phyloP scores from a whole-genome alignment of 164 flowering plant species.

The Magnolia changhungtana region DNA sequence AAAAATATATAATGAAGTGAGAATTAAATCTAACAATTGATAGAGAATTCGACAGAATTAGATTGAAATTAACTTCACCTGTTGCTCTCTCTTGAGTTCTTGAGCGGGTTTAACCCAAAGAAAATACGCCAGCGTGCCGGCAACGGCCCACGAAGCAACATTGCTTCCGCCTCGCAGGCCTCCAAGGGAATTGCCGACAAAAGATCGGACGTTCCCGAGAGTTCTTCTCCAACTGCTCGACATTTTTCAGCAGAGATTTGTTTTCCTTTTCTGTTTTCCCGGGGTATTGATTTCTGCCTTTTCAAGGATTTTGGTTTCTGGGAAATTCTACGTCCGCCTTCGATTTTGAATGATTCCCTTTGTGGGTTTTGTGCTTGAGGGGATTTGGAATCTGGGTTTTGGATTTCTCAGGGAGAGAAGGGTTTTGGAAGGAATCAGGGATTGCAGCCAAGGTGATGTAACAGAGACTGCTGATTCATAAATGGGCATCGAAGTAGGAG shows the following conservation, averaged over 20 bases:
- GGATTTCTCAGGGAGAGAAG: no score
- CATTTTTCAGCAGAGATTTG: slow-evolving; percentile 22
- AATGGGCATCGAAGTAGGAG: no score
- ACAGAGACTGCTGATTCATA: no score
- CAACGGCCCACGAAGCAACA: slow-evolving; percentile 90
- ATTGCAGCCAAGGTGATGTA: no score
- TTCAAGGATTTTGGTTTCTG: no score
- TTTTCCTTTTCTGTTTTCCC: no score
- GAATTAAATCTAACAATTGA: not conserved
- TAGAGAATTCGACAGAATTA: not conserved
- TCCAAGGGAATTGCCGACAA: slow-evolving; percentile 69
- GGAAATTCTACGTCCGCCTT: no score
- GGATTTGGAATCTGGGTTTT: no score
- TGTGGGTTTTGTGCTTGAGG: no score
- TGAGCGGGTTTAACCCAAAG: slow-evolving; percentile 95
- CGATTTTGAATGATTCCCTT: no score
- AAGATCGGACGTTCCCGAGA: slow-evolving; percentile 64
- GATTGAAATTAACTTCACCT: slow-evolving; percentile 30
- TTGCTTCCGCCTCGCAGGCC: slow-evolving; percentile 77
- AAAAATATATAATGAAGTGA: not conserved
- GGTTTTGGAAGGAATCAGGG: no score
- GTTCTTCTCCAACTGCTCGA: slow-evolving; percentile 57
- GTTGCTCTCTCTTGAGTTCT: slow-evolving; percentile 71
- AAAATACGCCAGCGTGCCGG: slow-evolving; percentile 80
- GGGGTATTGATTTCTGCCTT: no score